Evolutionary conservation across 75 land plant species (phyloP).

Genomic region (Pinus taeda): DNA sequence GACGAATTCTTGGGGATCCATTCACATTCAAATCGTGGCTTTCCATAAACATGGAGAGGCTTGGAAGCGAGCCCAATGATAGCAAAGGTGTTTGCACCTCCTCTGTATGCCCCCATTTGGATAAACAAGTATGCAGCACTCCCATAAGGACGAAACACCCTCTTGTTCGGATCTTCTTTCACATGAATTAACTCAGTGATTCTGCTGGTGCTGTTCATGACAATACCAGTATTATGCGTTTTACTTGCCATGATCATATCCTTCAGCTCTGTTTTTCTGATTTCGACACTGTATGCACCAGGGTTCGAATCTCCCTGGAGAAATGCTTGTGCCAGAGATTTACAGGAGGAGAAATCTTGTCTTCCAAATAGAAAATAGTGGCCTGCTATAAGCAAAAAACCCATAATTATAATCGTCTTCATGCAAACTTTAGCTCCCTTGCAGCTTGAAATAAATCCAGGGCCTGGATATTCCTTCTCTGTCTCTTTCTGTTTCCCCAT

Average conservation of each 20-base stretch:
- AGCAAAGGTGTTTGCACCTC: slow-evolving; percentile 26
- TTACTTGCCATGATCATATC: background rate
- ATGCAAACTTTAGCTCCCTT: background rate
- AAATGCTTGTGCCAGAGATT: background rate
- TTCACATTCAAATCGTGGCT: slow-evolving; percentile 29
- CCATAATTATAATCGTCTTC: background rate
- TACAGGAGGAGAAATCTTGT: background rate
- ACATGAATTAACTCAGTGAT: too few relatives aligned
- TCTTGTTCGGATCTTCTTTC: slow-evolving; percentile 7
- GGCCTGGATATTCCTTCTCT: background rate
- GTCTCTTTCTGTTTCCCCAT: background rate
- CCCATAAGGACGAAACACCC: slow-evolving; percentile 24
- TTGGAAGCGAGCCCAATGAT: slow-evolving; percentile 36
- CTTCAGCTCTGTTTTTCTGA: background rate
- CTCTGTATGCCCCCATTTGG: slow-evolving; percentile 38
- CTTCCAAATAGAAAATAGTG: background rate
- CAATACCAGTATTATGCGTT: background rate
- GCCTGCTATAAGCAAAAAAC: background rate
- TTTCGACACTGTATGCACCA: background rate
- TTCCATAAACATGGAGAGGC: slow-evolving; percentile 24
- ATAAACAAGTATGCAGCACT: slow-evolving; percentile 31
- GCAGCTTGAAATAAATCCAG: background rate
- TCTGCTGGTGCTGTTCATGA: background rate
- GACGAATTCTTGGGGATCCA: slow-evolving; percentile 22
- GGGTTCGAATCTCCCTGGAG: background rate